phyloP scores from a whole-genome alignment of 306 rosid species.

The Albizia julibrissin region DNA sequence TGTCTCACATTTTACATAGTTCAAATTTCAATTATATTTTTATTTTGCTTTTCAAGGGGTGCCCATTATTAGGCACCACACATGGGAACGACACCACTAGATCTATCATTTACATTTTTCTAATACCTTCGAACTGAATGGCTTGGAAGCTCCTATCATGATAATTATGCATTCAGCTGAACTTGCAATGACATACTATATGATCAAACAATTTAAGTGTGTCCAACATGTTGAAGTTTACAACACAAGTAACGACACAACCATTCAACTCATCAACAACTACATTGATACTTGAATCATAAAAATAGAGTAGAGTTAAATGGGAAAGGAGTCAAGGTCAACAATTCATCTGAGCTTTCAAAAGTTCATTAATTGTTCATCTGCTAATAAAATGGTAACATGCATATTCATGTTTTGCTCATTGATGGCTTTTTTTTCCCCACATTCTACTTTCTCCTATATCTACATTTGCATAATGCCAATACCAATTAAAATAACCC shows the following conservation, averaged over 20 bases:
- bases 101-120: not conserved
- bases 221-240: not conserved
- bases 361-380: slow-evolving; percentile 6
- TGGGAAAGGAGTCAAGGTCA: not conserved
- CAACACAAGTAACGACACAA: slow-evolving; percentile 2
- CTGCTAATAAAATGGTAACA: not conserved
- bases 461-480: slow-evolving; percentile 5
- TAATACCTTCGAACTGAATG: not conserved
- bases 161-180: not conserved
- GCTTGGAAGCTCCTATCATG: not conserved
- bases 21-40: not conserved
- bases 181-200: no score
- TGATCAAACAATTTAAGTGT: not conserved
- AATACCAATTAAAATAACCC: slow-evolving; percentile 13
- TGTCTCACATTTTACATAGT: not conserved
- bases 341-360: not conserved
- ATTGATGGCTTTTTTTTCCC: not conserved
- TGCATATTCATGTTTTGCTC: not conserved
- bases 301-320: not conserved
- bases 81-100: not conserved
- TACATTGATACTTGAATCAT: not conserved
- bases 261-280: not conserved
- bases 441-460: not conserved
- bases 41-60: not conserved
- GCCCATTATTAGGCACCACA: not conserved